Conservation (phyloP, 164 flowering plant species). For the Umbellularia californica region DNA sequence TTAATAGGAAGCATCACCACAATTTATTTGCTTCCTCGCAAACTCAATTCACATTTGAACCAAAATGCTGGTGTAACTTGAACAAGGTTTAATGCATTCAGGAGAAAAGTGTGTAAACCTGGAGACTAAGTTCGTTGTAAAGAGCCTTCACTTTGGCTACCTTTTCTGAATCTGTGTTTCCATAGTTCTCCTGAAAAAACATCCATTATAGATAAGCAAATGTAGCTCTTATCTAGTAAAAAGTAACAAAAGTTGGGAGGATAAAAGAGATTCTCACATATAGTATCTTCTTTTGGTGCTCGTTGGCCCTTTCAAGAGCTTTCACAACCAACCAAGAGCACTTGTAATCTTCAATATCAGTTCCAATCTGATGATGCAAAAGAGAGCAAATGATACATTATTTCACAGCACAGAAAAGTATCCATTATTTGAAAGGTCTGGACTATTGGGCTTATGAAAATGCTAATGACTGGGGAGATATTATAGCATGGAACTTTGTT, state of each 20-base stretch:
- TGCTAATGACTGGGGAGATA: background rate
- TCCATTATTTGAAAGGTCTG: background rate
- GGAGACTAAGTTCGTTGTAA: constrained; percentile 64
- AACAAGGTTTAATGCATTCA: background rate
- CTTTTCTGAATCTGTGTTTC: constrained; percentile 52
- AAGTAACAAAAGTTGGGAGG: background rate
- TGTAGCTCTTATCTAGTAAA: background rate
- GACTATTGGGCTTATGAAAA: background rate
- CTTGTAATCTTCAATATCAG: constrained; percentile 96
- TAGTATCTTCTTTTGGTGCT: constrained; percentile 68
- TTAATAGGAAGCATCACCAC: background rate
- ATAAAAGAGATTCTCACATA: constrained; percentile 34
- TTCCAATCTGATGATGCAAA: constrained; percentile 66
- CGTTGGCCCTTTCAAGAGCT: constrained; percentile 70
- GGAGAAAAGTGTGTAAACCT: constrained; percentile 38
- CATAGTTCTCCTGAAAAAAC: constrained; percentile 75
- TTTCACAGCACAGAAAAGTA: no score
- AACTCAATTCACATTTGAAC: no score
- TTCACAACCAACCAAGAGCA: constrained; percentile 99
- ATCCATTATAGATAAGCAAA: constrained; percentile 11
- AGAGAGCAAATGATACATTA: background rate
- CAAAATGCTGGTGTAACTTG: background rate
- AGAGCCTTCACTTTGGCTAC: constrained; percentile 81
- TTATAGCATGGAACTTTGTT: background rate
- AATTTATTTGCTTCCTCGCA: background rate